A percentile compares a stretch with the other conserved stretches of the same genome.
Evolutionary conservation across 108 stramenopile species (phyloP).

Genomic region (Cylindrotheca fusiformis): DNA sequence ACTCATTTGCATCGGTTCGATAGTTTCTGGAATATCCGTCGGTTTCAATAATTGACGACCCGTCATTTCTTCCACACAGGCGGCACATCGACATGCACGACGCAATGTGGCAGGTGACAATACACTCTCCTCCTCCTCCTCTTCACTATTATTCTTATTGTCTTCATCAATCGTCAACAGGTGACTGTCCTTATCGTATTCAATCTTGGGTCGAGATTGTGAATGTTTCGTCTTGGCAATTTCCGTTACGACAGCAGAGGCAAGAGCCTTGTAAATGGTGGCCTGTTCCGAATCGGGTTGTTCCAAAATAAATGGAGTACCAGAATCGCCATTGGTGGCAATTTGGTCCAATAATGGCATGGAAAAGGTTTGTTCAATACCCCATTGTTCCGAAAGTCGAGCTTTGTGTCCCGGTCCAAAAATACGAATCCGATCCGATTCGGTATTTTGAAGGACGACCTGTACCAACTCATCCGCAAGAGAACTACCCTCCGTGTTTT

Average conservation of each 20-base stretch:
- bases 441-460: slow-evolving; percentile 40
- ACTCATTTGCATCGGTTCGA: slow-evolving; percentile 59
- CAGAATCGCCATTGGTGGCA: slow-evolving; percentile 79
- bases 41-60: slow-evolving; percentile 77
- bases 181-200: slow-evolving; percentile 44
- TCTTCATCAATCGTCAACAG: slow-evolving; percentile 36
- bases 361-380: slow-evolving; percentile 78
- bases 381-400: slow-evolving; percentile 79
- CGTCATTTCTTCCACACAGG: slow-evolving; percentile 90
- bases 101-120: slow-evolving; percentile 62
- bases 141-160: too few relatives aligned
- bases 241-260: slow-evolving; percentile 63
- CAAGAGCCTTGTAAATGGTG: slow-evolving; percentile 60
- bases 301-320: slow-evolving; percentile 69
- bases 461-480: slow-evolving; percentile 47
- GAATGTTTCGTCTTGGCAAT: slow-evolving; percentile 73
- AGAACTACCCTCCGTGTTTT: not conserved
- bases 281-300: slow-evolving; percentile 70
- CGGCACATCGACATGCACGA: slow-evolving; percentile 82
- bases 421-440: slow-evolving; percentile 51
- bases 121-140: slow-evolving; percentile 29
- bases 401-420: slow-evolving; percentile 79
- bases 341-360: slow-evolving; percentile 76
- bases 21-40: slow-evolving; percentile 48
- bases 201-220: slow-evolving; percentile 39